Evolutionary conservation across 2,329 filamentous ascomycete species (phyloP).

Genomic region (Cladobotryum mycophilum): DNA sequence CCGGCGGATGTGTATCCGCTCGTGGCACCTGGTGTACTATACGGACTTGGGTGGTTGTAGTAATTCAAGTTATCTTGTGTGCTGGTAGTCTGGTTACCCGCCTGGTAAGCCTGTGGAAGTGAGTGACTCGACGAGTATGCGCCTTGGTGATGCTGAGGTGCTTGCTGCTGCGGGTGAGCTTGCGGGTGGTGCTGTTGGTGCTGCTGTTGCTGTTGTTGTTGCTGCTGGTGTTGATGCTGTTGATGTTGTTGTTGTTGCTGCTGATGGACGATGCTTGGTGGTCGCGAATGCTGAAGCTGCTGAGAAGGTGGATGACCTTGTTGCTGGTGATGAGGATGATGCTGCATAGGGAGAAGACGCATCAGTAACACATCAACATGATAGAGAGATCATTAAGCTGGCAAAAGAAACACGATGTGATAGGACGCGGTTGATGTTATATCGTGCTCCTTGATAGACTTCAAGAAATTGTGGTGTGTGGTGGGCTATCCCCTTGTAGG

Average conservation of each 20-base stretch:
- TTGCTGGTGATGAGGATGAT: slow-evolving; percentile 67
- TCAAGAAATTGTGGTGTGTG: slow-evolving; percentile 35
- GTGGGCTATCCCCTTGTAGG: slow-evolving; percentile 34
- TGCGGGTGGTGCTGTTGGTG: slow-evolving; percentile 50
- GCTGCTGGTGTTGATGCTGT: slow-evolving; percentile 52
- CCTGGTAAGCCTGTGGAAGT: slow-evolving; percentile 61
- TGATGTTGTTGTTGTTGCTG: slow-evolving; percentile 62
- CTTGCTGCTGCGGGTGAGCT: slow-evolving; percentile 56
- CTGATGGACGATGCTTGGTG: slow-evolving; percentile 67
- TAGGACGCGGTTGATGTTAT: slow-evolving; percentile 45
- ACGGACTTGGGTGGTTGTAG: slow-evolving; percentile 72
- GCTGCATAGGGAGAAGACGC: slow-evolving; percentile 60
- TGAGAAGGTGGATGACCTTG: slow-evolving; percentile 63
- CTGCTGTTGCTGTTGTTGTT: slow-evolving; percentile 45
- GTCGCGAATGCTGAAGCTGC: slow-evolving; percentile 64
- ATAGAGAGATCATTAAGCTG: slow-evolving; percentile 29
- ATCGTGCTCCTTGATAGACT: slow-evolving; percentile 41
- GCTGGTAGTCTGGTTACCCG: slow-evolving; percentile 54
- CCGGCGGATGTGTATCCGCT: slow-evolving; percentile 84
- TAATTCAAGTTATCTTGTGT: slow-evolving; percentile 65
- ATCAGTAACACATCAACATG: slow-evolving; percentile 45
- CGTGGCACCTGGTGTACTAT: slow-evolving; percentile 74
- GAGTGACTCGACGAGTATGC: slow-evolving; percentile 64
- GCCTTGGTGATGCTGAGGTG: slow-evolving; percentile 54
- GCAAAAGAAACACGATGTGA: slow-evolving; percentile 32